Evolutionary conservation across 2,329 filamentous ascomycete species (phyloP).

Genomic region (Penicillium sp.): DNA sequence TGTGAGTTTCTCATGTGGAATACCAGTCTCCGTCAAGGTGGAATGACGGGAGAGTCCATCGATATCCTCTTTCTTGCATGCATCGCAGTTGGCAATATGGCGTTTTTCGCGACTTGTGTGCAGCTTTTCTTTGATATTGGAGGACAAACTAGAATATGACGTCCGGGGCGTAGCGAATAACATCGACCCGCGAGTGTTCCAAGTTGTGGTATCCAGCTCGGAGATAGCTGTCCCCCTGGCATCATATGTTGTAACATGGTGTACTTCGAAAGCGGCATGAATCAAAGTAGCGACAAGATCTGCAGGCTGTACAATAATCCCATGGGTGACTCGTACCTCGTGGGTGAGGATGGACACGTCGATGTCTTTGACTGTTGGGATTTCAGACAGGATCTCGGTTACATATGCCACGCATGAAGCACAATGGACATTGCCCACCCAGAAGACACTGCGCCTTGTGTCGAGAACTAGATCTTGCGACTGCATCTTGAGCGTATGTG

Average conservation of each 20-base stretch:
- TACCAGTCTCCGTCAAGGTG: constrained; percentile 12
- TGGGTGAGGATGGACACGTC: constrained; percentile 47
- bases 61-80: constrained; percentile 46
- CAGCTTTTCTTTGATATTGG: constrained; percentile 20
- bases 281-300: constrained; percentile 40
- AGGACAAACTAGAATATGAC: constrained; percentile 18
- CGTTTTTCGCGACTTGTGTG: constrained; percentile 25
- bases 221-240: constrained; percentile 28
- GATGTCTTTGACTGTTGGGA: constrained; percentile 35
- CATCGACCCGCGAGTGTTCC: constrained; percentile 29
- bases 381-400: constrained; percentile 42
- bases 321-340: constrained; percentile 45
- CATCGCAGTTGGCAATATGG: constrained; percentile 53
- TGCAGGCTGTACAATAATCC: constrained; percentile 27
- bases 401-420: constrained; percentile 49
- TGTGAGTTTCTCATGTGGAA: constrained; percentile 14
- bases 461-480: background rate
- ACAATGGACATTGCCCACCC: constrained; percentile 52
- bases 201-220: constrained; percentile 37
- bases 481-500: constrained; percentile 11
- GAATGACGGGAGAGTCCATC: constrained; percentile 18
- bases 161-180: constrained; percentile 21
- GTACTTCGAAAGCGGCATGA: constrained; percentile 49
- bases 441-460: constrained; percentile 33
- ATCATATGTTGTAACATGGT: constrained; percentile 44